Base-by-base conservation (phyloP, 2,329 filamentous ascomycete species). In the Xylaria hypoxylon region DNA sequence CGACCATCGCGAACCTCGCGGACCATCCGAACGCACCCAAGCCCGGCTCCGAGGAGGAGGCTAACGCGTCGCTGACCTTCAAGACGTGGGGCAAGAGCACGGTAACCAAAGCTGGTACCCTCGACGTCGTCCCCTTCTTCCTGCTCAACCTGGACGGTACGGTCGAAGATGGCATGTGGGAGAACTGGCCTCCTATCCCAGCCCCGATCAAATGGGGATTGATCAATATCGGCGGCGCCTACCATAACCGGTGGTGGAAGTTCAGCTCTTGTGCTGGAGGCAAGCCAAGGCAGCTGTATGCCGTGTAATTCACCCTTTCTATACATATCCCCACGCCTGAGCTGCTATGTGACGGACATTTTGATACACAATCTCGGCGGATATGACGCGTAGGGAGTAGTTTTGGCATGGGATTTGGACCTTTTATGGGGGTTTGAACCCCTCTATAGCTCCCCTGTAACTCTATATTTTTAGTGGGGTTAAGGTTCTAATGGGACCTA, bases 141-240 rank as follows among this genome's bases (percentile, higher is more conserved):
- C 74, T 90, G 62, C 76, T 89, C 69, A 90, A 90, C 73, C 77
- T 89, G 24, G 89, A 91, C 75, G 77, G 80, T 47, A 87, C 84
- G 2, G 82, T 75, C 15, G 89, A 91, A 77, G 84, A 84, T 5
- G 87, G 87, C 26, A 75, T 82, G 72, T 90, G 88, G 87, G 81
- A 80, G 13, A 83, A 84, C 71, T 91, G 88, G 88, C 89, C 89
- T 50, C 87, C 88, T 0, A 90, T 90, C 80, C 88, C 88, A 0
- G 81, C 80, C 5, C 83, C 86, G 2, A 82, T 90, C 65, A 82
- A 83, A 62, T 90, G 87, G 87, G 84, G 83, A 0, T 72, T 91
- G 67, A 81, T 86, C 40, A 89, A 89, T 71, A 76, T 90, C 48
- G 86, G 81, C 1, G 87, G 87, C 1, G 81, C 84, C 40, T 85